A percentile compares a stretch with the other conserved stretches of the same genome.
Evolutionary conservation across 192 early-diverging fungal species (phyloP).

Genomic region (Physocladia obscura): DNA sequence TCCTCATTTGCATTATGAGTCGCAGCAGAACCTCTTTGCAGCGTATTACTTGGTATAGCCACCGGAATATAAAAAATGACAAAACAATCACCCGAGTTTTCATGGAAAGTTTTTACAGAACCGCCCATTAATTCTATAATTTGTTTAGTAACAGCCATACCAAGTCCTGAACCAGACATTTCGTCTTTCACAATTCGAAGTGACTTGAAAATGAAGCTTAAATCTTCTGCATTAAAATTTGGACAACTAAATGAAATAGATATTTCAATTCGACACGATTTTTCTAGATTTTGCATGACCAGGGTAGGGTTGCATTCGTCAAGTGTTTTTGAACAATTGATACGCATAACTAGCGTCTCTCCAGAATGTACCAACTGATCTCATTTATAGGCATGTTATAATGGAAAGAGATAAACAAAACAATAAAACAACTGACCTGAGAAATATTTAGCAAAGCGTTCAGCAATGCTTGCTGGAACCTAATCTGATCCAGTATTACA

Average conservation of each 20-base stretch:
- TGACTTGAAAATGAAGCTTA: not conserved
- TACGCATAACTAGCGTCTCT: no score
- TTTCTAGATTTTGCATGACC: no score
- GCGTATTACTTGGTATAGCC: not conserved
- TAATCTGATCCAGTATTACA: not conserved
- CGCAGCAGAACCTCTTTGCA: not conserved
- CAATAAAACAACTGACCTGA: not conserved
- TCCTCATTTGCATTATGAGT: not conserved
- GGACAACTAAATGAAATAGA: not conserved
- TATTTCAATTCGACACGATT: not conserved
- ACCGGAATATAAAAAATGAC: not conserved
- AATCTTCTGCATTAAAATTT: not conserved
- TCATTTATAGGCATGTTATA: not conserved
- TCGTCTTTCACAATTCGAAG: not conserved
- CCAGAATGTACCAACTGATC: no score
- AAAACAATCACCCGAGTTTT: not conserved
- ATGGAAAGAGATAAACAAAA: not conserved
- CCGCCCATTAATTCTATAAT: constrained; percentile 25
- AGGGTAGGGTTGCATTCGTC: no score
- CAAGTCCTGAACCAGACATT: not conserved
- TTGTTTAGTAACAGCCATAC: not conserved
- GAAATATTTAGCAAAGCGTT: not conserved
- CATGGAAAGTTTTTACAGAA: not conserved
- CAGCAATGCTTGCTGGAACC: constrained; percentile 11
- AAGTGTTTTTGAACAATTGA: no score